Conservation (phyloP, 2,329 filamentous ascomycete genomes). For the Alternaria arborescens region DNA sequence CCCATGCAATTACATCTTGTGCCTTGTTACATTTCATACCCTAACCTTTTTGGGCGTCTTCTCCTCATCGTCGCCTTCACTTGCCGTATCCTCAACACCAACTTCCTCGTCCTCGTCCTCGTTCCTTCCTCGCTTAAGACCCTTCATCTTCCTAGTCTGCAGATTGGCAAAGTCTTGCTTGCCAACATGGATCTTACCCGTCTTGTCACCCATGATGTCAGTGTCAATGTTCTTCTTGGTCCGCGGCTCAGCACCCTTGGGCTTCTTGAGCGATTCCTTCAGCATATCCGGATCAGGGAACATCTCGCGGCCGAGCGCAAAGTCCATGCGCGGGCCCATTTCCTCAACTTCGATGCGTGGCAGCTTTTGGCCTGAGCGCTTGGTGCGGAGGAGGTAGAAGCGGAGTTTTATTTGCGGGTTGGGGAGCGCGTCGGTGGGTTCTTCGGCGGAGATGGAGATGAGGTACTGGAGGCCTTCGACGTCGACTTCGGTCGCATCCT, state of each 20-base stretch:
- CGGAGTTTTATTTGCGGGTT: constrained; percentile 69
- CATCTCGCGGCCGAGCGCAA: constrained; percentile 80
- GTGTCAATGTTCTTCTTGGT: constrained; percentile 97
- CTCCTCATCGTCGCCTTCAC: constrained; percentile 30
- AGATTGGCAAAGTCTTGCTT: constrained; percentile 86
- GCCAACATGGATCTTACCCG: constrained; percentile 89
- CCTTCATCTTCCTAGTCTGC: constrained; percentile 99
- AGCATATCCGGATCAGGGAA: constrained; percentile 80
- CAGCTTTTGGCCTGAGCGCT: constrained; percentile 84
- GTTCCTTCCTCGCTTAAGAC: constrained; percentile 79
- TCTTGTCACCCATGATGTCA: constrained; percentile 93
- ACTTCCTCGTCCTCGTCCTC: constrained; percentile 40
- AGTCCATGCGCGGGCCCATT: constrained; percentile 93
- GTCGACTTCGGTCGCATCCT: constrained; percentile 82
- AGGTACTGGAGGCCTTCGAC: constrained; percentile 95
- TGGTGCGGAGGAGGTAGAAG: constrained; percentile 85
- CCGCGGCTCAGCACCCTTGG: constrained; percentile 75
- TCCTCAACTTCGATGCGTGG: constrained; percentile 94
- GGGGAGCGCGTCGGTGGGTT: constrained; percentile 56
- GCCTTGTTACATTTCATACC: constrained; percentile 18
- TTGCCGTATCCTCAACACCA: constrained; percentile 30
- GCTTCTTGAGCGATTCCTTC: constrained; percentile 91
- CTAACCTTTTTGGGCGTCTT: constrained; percentile 40
- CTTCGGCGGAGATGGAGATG: constrained; percentile 78
- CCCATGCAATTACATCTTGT: constrained; percentile 32